Evolutionary conservation across 768 basidiomycete genomes (phyloP), one percentile per base, ranked within the genome.

Genomic region (Lentinus brumalis): DNA sequence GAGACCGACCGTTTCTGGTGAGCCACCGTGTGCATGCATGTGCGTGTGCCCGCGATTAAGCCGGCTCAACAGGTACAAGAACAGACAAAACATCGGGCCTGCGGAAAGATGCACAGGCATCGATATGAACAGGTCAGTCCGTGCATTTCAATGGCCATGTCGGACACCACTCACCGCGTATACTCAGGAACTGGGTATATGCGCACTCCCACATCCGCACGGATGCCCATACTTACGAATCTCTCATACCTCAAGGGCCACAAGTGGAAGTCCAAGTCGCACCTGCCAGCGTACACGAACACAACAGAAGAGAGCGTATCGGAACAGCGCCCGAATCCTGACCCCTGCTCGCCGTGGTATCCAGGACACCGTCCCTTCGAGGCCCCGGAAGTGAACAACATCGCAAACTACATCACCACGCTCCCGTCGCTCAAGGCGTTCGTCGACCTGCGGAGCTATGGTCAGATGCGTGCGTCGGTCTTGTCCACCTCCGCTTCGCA

Each of bases 391-490:
- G 86, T 87, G 16, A 86, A 85, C 73, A 88, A 85, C 61, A 81
- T 94, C 59, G 87, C 88, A 4, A 86, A 87, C 66, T 91, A 84
- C 70, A 76, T 91, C 56, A 76, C 77, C 18, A 78, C 77, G 7
- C 73, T 84, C 11, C 77, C 82, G 7, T 77, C 80, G 61, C 75
- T 91, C 15, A 77, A 81, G 18, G 86, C 79, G 2, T 94, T 91
- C 72, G 59, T 93, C 35, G 91, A 94, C 73, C 70, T 93, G 53
- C 79, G 93, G 63, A 89, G 86, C 66, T 95, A 92, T 67, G 92
- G 92, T 0, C 91, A 94, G 70, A 88, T 92, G 81, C 70, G 90
- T 92, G 66, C 59, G 89, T 80, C n/a, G 21, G 50, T 40, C 10
- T 15, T 40, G 14, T 38, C 39, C 14, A 10, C 18, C 41, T n/a